These are phyloP conservation scores for Neurospora intermedia DNA, from an alignment of 495 filamentous ascomycete species.

Conservation along the genomic window DNA sequence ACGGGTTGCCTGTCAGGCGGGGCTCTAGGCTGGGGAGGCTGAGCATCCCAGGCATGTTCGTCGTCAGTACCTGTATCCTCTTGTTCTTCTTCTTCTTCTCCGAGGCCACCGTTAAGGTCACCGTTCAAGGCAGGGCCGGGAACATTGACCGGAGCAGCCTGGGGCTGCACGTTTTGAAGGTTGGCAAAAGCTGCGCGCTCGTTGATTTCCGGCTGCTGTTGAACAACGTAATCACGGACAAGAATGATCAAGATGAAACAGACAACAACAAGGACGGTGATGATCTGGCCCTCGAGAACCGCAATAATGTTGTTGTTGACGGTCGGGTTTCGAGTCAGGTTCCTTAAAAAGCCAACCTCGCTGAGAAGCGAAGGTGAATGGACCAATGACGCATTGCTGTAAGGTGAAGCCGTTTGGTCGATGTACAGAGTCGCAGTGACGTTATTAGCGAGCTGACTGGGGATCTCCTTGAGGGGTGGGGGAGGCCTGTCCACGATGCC, in stretches of 20 bases:
- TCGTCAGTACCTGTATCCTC: constrained; percentile 13
- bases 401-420: constrained; percentile 4
- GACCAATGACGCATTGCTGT: background rate
- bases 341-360: constrained; percentile 58
- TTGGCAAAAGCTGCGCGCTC: constrained; percentile 45
- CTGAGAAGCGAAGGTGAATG: constrained; percentile 49
- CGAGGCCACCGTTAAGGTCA: background rate
- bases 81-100: background rate
- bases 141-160: constrained; percentile 15
- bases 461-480: background rate
- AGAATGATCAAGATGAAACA: constrained; percentile 92
- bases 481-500: constrained; percentile 12
- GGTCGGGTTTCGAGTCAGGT: constrained; percentile 58
- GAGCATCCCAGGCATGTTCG: constrained; percentile 1
- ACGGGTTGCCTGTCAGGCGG: background rate
- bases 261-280: constrained; percentile 80
- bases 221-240: constrained; percentile 95
- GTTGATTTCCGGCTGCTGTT: constrained; percentile 79
- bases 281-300: constrained; percentile 82
- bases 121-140: background rate
- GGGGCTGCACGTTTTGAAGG: constrained; percentile 40
- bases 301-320: constrained; percentile 76
- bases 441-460: background rate
- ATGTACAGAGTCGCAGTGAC: background rate
- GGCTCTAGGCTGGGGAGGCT: background rate